phyloP scores from a whole-genome alignment of 1,139 yeast genomes.

The Blastobotrys indianensis region DNA sequence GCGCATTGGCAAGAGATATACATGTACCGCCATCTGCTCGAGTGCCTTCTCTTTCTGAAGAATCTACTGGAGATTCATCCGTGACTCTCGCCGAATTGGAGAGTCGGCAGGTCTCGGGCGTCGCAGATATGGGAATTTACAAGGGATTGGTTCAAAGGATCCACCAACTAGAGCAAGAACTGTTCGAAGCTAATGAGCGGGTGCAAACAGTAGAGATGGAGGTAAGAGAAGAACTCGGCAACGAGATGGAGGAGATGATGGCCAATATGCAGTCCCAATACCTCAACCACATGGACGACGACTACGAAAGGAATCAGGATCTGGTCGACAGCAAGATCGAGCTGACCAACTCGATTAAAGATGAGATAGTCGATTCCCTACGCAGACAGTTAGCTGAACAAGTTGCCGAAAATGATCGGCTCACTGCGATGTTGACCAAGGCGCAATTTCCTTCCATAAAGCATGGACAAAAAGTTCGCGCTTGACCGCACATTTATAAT shows the following conservation, averaged over 20 bases:
- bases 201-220: conserved; percentile 28
- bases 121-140: conserved; percentile 3
- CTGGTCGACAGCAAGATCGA: conserved; percentile 25
- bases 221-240: conserved; percentile 32
- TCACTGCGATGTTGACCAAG: not conserved
- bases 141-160: conserved; percentile 15
- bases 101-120: conserved; percentile 8
- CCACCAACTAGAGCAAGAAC: conserved; percentile 25
- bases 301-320: conserved; percentile 22
- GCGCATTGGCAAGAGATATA: conserved; percentile 35
- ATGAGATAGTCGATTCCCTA: conserved; percentile 11
- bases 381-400: conserved; percentile 15
- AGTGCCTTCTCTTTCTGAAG: conserved; percentile 16
- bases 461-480: not conserved
- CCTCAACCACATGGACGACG: conserved; percentile 26
- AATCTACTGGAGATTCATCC: conserved; percentile 6
- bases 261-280: conserved; percentile 28
- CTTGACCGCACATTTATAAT: not conserved
- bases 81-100: conserved; percentile 13
- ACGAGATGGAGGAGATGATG: conserved; percentile 31
- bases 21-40: conserved; percentile 21
- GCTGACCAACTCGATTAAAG: conserved; percentile 13
- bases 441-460: not conserved
- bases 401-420: conserved; percentile 11
- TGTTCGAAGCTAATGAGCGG: conserved; percentile 20